These are phyloP conservation scores for Penicillium sp. DNA, from an alignment of 2,329 filamentous ascomycete genomes.

Conservation along the genomic window DNA sequence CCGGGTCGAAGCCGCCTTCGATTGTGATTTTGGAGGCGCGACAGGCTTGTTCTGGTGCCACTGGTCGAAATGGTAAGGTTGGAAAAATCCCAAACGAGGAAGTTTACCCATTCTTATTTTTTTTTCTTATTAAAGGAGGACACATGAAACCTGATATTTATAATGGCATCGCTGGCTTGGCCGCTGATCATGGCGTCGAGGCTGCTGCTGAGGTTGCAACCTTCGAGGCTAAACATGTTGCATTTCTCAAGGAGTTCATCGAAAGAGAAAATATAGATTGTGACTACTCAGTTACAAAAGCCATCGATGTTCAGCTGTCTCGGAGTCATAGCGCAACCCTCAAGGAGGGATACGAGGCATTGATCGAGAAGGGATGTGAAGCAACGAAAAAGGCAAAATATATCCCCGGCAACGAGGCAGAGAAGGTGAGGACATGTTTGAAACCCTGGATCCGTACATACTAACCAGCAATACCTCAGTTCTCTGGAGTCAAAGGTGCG, in stretches of 20 bases:
- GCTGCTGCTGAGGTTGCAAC: conserved; percentile 39
- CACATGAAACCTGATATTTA: conserved; percentile 47
- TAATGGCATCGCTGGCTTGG: conserved; percentile 34
- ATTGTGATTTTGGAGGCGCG: conserved; percentile 44
- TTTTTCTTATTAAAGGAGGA: conserved; percentile 27
- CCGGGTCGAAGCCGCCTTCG: conserved; percentile 20
- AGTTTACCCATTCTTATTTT: neutral
- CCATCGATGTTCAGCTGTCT: conserved; percentile 41
- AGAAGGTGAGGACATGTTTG: conserved; percentile 16
- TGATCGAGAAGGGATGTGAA: conserved; percentile 26
- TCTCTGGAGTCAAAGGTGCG: conserved; percentile 41
- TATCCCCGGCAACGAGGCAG: conserved; percentile 24
- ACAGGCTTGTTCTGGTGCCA: conserved; percentile 44
- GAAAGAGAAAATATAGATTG: conserved; percentile 45
- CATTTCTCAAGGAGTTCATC: conserved; percentile 40
- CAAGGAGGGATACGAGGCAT: conserved; percentile 28
- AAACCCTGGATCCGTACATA: neutral
- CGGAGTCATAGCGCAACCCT: conserved; percentile 31
- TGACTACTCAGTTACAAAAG: conserved; percentile 41
- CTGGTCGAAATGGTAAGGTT: conserved; percentile 40
- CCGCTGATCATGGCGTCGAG: conserved; percentile 33
- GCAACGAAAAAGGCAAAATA: conserved; percentile 30
- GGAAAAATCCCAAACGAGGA: neutral
- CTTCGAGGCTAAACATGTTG: conserved; percentile 44
- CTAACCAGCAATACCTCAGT: conserved; percentile 9